These are phyloP conservation scores for Venturia aucupariae DNA, from an alignment of 2,329 filamentous ascomycete species.

Conservation along the genomic window DNA sequence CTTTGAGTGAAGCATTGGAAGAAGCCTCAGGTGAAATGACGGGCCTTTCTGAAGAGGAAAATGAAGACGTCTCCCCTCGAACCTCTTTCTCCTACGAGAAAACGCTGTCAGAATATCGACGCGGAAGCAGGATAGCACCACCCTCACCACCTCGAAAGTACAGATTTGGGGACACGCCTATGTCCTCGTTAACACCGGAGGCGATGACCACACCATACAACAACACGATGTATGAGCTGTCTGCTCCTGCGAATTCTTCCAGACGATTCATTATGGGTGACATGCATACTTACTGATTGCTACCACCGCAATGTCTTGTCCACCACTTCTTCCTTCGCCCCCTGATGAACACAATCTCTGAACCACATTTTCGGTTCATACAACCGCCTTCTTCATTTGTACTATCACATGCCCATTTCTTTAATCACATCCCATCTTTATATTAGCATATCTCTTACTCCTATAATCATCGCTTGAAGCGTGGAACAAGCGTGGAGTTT, in stretches of 20 bases:
- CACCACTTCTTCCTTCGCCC: neutral
- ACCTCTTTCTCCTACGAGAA: neutral
- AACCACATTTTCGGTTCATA: neutral
- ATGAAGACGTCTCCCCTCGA: neutral
- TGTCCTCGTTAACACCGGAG: neutral
- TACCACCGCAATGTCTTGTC: neutral
- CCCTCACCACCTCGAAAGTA: conserved; percentile 1
- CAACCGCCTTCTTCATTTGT: too few relatives aligned
- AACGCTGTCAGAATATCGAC: neutral
- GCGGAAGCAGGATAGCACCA: neutral
- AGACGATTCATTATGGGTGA: neutral
- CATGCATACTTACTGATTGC: neutral
- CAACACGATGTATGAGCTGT: neutral
- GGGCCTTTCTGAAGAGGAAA: neutral
- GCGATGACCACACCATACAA: neutral
- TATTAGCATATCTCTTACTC: neutral
- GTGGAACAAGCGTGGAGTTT: neutral
- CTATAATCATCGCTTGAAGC: neutral
- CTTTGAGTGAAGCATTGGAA: neutral
- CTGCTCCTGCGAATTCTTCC: neutral
- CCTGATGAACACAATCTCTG: neutral
- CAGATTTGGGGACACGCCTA: conserved; percentile 1
- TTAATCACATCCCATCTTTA: too few relatives aligned
- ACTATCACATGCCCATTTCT: too few relatives aligned
- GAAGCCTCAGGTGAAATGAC: neutral